phyloP scores from a whole-genome alignment of 345 rosid genomes.

The Triadica sebifera region DNA sequence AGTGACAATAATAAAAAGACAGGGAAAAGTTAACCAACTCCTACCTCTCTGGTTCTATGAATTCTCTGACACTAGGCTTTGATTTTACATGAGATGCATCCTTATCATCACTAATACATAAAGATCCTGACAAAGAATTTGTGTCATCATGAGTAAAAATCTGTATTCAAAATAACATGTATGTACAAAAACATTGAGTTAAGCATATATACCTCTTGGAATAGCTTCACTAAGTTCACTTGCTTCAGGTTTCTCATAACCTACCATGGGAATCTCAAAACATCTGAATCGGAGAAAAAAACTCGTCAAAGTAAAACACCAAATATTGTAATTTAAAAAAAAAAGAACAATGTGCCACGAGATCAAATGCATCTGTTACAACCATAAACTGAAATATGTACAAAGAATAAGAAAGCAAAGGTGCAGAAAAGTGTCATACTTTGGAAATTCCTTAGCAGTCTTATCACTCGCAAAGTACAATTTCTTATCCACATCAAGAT shows the following conservation, averaged over 20 bases:
- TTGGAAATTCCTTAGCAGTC: conserved; percentile 9
- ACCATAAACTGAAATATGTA: background rate
- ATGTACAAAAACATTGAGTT: background rate
- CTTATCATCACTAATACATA: conserved; percentile 5
- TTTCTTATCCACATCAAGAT: conserved; percentile 24
- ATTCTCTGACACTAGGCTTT: conserved; percentile 24
- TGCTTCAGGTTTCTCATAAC: conserved; percentile 28
- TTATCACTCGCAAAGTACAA: conserved; percentile 5
- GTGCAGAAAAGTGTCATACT: conserved; percentile 19
- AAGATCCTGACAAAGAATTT: conserved; percentile 17
- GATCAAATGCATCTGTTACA: background rate
- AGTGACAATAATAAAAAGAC: conserved; percentile 8
- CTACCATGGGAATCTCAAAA: conserved; percentile 23
- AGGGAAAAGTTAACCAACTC: conserved; percentile 1
- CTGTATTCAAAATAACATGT: background rate
- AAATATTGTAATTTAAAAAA: background rate
- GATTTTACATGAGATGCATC: conserved; percentile 15
- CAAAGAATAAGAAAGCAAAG: background rate
- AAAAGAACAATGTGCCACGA: conserved; percentile 4
- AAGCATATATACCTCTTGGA: conserved; percentile 29
- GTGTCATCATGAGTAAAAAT: conserved; percentile 8
- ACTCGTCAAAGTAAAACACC: background rate
- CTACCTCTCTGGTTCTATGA: conserved; percentile 26
- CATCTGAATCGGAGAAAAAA: conserved; percentile 24
- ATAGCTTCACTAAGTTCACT: conserved; percentile 27